Base-by-base conservation (phyloP, 495 filamentous ascomycete genomes). In the Penicillium dipodomyicola region DNA sequence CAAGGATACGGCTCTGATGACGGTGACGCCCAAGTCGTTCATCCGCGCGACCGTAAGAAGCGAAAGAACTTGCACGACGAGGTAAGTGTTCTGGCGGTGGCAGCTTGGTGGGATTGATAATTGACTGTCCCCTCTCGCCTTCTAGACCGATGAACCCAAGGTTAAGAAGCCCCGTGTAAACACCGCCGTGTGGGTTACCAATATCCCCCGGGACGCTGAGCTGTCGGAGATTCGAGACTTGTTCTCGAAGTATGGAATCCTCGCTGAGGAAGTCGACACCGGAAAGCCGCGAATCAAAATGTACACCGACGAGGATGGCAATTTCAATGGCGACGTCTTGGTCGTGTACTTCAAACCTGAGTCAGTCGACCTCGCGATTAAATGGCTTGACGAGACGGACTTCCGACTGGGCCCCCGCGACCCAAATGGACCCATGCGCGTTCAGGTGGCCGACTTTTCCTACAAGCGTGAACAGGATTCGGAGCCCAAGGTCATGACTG, bases 261-360 rank as follows among this genome's bases (percentile, higher is more conserved):
- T 98, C 60, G 92, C 93, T 44, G 90, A 96, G 72, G 89, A 93
- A 69, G 91, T 94, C 60, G 94, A 97, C 64, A 87, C 80, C 58
- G 87, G 89, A 49, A 80, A 83, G 35, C 89, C 88, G 14, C 88
- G 95, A 43, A 90, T 99, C 74, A 97, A 96, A 75, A 84, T 99
- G 70, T 97, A 99, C 72, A 84, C 75, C 7, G 86, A 96, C 68
- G 87, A 90, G 9, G 68, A 85, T 2, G 94, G 91, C 0, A 84
- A 82, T 3, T 91, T 95, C 77, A 97, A 97, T 71, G 95, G 95
- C 46, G 92, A 97, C 65, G 91, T 89, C 7, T 80, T 97, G 14
- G 79, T 99, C 32, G 89, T 97, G 33, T 99, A 91, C 74, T 96
- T 96, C 80, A 89, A 92, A 54, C 86, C 91, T 0, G 90, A 96